Evolutionary conservation across 495 filamentous ascomycete species (phyloP).

Genomic region (Apiosordaria backusii): DNA sequence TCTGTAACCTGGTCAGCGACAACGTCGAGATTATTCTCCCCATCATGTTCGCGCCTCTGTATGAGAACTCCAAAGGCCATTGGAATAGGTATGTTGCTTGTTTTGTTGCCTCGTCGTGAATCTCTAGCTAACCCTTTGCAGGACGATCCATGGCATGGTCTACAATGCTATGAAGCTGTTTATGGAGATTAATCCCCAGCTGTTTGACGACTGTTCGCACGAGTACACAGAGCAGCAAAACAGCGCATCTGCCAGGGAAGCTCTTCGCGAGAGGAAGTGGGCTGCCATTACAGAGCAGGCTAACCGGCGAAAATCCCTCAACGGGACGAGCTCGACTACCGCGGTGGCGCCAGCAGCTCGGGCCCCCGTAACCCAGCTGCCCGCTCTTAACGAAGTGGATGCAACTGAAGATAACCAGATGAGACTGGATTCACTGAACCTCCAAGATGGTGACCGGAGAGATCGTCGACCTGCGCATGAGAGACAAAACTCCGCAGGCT

Average conservation of each 20-base stretch:
- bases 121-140: conserved; percentile 32
- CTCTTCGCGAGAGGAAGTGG: conserved; percentile 77
- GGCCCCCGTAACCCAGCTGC: conserved; percentile 27
- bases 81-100: conserved; percentile 79
- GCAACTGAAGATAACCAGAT: conserved; percentile 78
- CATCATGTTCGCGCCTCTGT: conserved; percentile 98
- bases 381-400: conserved; percentile 64
- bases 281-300: conserved; percentile 78
- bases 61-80: conserved; percentile 98
- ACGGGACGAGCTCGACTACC: conserved; percentile 27
- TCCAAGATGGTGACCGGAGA: conserved; percentile 62
- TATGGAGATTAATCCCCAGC: conserved; percentile 99
- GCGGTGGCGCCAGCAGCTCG: conserved; percentile 19
- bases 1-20: conserved; percentile 98
- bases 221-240: conserved; percentile 98
- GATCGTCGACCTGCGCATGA: conserved; percentile 47
- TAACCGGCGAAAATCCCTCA: conserved; percentile 49
- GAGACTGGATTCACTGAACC: conserved; percentile 75
- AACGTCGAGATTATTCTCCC: conserved; percentile 97
- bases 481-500: conserved; percentile 49
- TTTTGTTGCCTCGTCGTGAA: neutral
- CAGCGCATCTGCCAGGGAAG: conserved; percentile 72
- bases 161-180: conserved; percentile 99
- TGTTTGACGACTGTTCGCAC: conserved; percentile 97
- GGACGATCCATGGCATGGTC: conserved; percentile 99